Conservation (phyloP, 148 eudicot genomes). For the Vaccinium darrowii region DNA sequence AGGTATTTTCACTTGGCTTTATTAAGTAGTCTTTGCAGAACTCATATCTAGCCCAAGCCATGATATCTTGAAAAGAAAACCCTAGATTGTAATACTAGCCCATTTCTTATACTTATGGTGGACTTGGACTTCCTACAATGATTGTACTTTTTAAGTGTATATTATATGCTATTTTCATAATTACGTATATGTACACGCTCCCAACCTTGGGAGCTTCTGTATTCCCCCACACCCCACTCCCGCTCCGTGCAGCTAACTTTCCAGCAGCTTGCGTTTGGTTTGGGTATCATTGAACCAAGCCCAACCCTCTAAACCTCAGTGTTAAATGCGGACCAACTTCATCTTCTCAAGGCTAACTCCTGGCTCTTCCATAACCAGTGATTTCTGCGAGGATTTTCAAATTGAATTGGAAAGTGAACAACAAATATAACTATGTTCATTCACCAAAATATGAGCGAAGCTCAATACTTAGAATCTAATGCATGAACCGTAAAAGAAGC, state of each 20-base stretch:
- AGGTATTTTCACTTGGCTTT: too few relatives aligned
- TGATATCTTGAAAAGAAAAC: too few relatives aligned
- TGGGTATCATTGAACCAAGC: background rate
- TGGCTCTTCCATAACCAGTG: background rate
- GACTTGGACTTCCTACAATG: too few relatives aligned
- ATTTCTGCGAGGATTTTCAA: background rate
- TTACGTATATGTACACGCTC: too few relatives aligned
- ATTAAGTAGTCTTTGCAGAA: too few relatives aligned
- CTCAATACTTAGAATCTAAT: background rate
- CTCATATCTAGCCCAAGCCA: too few relatives aligned
- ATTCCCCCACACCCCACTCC: too few relatives aligned
- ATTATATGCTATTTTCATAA: too few relatives aligned
- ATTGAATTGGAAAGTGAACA: background rate
- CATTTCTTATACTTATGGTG: too few relatives aligned
- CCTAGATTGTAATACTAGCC: too few relatives aligned
- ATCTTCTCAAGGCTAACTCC: background rate
- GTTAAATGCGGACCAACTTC: background rate
- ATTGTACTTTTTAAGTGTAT: too few relatives aligned
- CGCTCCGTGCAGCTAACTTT: background rate
- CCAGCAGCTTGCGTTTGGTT: background rate
- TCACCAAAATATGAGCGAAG: background rate
- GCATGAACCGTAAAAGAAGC: background rate
- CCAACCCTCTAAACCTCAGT: background rate
- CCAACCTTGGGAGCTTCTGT: too few relatives aligned
- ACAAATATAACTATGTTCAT: background rate